Conservation (phyloP, 2,329 filamentous ascomycete genomes). For the Colletotrichum higginsianum region DNA sequence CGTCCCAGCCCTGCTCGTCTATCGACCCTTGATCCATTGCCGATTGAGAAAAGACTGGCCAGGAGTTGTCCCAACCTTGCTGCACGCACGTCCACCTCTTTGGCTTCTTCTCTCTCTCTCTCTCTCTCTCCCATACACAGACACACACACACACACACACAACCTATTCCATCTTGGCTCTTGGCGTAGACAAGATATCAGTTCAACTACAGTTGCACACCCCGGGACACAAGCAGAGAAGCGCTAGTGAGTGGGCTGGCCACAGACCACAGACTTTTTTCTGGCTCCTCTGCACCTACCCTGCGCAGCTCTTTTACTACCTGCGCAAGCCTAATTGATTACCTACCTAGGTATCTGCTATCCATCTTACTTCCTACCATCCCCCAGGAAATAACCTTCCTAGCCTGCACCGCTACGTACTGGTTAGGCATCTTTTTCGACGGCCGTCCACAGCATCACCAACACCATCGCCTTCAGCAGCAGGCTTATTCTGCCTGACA, state of each 20-base stretch:
- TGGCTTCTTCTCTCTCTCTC: background rate
- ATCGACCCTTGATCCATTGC: conserved; percentile 20
- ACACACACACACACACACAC: too few relatives aligned
- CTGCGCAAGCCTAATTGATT: conserved; percentile 14
- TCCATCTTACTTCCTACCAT: background rate
- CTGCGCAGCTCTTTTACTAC: conserved; percentile 4
- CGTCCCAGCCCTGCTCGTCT: conserved; percentile 14
- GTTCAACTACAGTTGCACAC: background rate
- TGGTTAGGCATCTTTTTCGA: background rate
- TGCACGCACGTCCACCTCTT: background rate
- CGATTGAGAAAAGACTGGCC: conserved; percentile 6
- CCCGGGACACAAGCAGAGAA: background rate
- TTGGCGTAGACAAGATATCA: background rate
- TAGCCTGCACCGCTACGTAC: conserved; percentile 5
- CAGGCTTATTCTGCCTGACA: background rate
- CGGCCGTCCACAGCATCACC: background rate
- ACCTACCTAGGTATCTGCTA: background rate
- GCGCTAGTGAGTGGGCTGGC: background rate
- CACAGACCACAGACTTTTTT: conserved; percentile 2
- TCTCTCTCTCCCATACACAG: background rate
- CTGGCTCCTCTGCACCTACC: background rate
- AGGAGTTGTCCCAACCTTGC: conserved; percentile 1
- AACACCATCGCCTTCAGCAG: background rate
- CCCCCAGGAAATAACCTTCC: background rate
- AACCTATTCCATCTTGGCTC: background rate